A percentile compares a stretch with the other conserved stretches of the same genome.
phyloP scores from a whole-genome alignment of 2,329 filamentous ascomycete genomes.

The Alternaria incomplexa region DNA sequence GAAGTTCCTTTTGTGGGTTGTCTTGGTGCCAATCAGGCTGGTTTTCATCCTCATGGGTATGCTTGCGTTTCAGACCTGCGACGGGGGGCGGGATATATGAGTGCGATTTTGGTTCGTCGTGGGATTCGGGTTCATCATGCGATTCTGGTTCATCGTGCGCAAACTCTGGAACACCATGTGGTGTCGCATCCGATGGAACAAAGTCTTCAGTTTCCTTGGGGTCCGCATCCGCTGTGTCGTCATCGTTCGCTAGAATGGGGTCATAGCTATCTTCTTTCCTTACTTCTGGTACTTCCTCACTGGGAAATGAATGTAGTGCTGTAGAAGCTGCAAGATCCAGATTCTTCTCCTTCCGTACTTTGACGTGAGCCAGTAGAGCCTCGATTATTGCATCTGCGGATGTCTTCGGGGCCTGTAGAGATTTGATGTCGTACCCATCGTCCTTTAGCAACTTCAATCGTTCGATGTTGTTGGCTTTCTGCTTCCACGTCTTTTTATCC shows the following conservation, averaged over 20 bases:
- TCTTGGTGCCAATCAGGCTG: not conserved
- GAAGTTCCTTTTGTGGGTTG: not conserved
- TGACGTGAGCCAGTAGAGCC: conserved; percentile 1
- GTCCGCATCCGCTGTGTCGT: not conserved
- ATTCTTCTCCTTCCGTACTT: not conserved
- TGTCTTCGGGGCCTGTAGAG: not conserved
- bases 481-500: conserved; percentile 13
- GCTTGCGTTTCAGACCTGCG: not conserved
- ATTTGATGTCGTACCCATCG: conserved; percentile 14
- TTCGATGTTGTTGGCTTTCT: conserved; percentile 10
- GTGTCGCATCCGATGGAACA: not conserved
- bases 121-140: not conserved
- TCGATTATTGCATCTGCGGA: conserved; percentile 1
- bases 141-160: not conserved
- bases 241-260: not conserved
- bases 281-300: not conserved
- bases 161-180: not conserved
- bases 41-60: not conserved
- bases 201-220: not conserved
- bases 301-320: not conserved
- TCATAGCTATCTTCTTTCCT: not conserved
- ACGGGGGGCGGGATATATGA: not conserved
- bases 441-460: conserved; percentile 15
- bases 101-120: not conserved
- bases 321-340: not conserved